phyloP scores from a whole-genome alignment of 1,284 basidiomycete species.

The Ustanciosporium gigantosporum region DNA sequence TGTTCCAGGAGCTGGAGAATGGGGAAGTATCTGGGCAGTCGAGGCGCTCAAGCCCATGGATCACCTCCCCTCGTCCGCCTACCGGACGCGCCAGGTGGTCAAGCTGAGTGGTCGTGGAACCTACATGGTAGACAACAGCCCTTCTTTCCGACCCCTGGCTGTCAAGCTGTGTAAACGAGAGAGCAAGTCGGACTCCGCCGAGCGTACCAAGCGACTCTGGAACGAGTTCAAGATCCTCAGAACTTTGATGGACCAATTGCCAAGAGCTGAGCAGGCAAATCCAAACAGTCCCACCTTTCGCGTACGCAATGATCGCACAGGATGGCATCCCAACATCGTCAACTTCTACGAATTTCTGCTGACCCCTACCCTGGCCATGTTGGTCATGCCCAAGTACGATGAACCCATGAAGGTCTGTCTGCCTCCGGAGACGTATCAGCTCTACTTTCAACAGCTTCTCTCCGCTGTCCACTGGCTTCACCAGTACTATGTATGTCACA shows the following conservation, averaged over 20 bases:
- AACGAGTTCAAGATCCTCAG: slow-evolving; percentile 53
- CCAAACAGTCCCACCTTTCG: slow-evolving; percentile 24
- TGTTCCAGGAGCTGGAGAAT: slow-evolving; percentile 36
- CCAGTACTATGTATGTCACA: slow-evolving; percentile 40
- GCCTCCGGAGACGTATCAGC: slow-evolving; percentile 27
- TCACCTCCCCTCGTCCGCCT: slow-evolving; percentile 25
- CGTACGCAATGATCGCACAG: slow-evolving; percentile 23
- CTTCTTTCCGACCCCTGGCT: slow-evolving; percentile 28
- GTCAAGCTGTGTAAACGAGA: slow-evolving; percentile 45
- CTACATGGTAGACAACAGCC: slow-evolving; percentile 18
- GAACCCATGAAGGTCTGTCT: slow-evolving; percentile 51
- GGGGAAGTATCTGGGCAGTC: slow-evolving; percentile 35
- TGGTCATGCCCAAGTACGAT: slow-evolving; percentile 49
- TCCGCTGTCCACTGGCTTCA: slow-evolving; percentile 50
- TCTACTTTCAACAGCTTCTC: slow-evolving; percentile 44
- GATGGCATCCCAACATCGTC: slow-evolving; percentile 44
- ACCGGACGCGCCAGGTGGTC: slow-evolving; percentile 17
- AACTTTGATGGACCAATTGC: slow-evolving; percentile 25
- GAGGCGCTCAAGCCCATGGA: slow-evolving; percentile 24
- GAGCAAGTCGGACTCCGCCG: slow-evolving; percentile 26
- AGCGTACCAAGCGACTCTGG: slow-evolving; percentile 42
- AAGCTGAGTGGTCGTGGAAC: slow-evolving; percentile 19
- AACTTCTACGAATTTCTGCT: slow-evolving; percentile 44
- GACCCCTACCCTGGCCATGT: slow-evolving; percentile 36
- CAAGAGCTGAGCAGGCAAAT: slow-evolving; percentile 22